A percentile compares a stretch with the other conserved stretches of the same genome.
Conservation (phyloP, 345 rosid species). For the Pistacia vera region DNA sequence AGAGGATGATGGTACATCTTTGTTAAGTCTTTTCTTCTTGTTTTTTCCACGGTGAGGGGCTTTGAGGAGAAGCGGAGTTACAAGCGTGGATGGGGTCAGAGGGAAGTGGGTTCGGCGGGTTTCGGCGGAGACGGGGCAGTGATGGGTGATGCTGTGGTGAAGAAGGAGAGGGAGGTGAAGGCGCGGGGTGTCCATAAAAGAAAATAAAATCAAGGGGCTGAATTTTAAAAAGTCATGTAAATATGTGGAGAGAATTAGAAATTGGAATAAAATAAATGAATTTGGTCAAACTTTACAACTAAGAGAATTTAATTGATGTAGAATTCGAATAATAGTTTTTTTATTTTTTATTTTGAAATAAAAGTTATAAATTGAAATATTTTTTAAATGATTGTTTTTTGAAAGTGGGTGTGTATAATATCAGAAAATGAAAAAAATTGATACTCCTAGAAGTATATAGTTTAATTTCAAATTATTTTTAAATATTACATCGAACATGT, state of each 20-base stretch:
- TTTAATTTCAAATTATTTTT: too few species aligned
- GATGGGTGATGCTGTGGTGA: conserved; percentile 2
- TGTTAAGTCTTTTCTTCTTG: conserved; percentile 31
- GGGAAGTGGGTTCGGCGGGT: conserved; percentile 21
- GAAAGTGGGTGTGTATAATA: too few species aligned
- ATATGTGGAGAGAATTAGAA: neutral
- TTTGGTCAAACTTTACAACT: neutral
- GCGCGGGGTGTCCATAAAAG: conserved; percentile 36
- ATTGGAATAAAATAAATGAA: neutral
- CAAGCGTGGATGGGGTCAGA: conserved; percentile 26
- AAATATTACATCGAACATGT: too few species aligned
- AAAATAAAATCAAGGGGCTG: conserved; percentile 1
- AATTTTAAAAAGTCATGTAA: conserved; percentile 3
- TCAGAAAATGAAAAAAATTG: too few species aligned
- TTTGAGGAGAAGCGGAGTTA: conserved; percentile 9
- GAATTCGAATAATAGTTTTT: too few species aligned
- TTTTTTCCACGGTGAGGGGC: conserved; percentile 16
- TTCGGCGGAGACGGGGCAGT: neutral
- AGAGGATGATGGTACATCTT: conserved; percentile 32
- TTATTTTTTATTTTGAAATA: too few species aligned
- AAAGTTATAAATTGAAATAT: too few species aligned
- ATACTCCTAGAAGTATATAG: too few species aligned
- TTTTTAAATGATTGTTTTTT: too few species aligned
- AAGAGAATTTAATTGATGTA: too few species aligned
- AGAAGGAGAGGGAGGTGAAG: conserved; percentile 17